Percentiles rank a stretch among this genome's conserved stretches.
phyloP scores from a whole-genome alignment of 2,329 filamentous ascomycete species.

The Graphilbum ipis-grandicollis region DNA sequence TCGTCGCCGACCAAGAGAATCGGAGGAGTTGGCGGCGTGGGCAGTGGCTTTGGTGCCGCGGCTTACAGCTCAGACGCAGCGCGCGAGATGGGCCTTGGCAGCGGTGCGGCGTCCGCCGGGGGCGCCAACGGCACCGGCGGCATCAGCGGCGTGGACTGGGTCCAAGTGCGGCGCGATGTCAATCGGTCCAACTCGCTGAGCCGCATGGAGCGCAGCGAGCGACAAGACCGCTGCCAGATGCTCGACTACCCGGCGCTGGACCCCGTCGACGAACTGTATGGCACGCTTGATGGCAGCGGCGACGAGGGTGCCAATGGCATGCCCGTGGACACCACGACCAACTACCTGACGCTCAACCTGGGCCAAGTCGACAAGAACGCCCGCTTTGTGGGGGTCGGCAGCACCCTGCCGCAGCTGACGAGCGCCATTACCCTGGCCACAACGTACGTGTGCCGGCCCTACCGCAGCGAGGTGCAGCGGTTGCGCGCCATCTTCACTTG shows the following conservation, averaged over 20 bases:
- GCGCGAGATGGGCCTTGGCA: slow-evolving; percentile 56
- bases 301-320: slow-evolving; percentile 78
- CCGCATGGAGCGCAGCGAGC: slow-evolving; percentile 68
- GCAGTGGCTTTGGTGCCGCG: slow-evolving; percentile 15
- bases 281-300: slow-evolving; percentile 75
- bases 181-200: slow-evolving; percentile 91
- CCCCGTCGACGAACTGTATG: slow-evolving; percentile 76
- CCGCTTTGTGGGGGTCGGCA: slow-evolving; percentile 49
- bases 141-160: slow-evolving; percentile 57
- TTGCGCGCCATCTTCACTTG: slow-evolving; percentile 92
- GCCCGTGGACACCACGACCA: slow-evolving; percentile 58
- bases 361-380: slow-evolving; percentile 89
- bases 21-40: slow-evolving; percentile 17
- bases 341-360: slow-evolving; percentile 67
- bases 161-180: slow-evolving; percentile 90
- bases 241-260: slow-evolving; percentile 78
- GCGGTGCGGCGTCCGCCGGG: no score
- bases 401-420: slow-evolving; percentile 62
- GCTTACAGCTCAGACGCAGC: no score
- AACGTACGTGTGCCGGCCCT: slow-evolving; percentile 83
- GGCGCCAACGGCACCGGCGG: not conserved
- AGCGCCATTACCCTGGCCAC: slow-evolving; percentile 73
- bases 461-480: slow-evolving; percentile 83
- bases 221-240: slow-evolving; percentile 84
- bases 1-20: slow-evolving; percentile 28